These are phyloP conservation scores for Endoconidiophora polonica DNA, from an alignment of 2,329 filamentous ascomycete genomes.

Conservation along the genomic window DNA sequence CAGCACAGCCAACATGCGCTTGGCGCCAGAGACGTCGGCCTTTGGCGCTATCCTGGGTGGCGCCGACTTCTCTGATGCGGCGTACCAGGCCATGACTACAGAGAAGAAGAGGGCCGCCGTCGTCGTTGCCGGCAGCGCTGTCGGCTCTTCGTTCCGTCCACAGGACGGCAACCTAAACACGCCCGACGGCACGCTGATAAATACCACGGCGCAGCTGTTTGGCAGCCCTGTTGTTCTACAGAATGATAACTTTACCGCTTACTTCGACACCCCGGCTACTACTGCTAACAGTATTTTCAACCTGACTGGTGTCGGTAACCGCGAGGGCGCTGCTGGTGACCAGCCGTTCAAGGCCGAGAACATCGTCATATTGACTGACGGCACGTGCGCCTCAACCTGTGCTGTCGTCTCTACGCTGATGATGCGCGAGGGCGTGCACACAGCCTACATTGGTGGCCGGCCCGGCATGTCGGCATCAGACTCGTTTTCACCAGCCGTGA, in stretches of 20 bases:
- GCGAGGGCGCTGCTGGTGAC: constrained; percentile 25
- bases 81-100: constrained; percentile 19
- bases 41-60: constrained; percentile 23
- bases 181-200: constrained; percentile 21
- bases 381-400: constrained; percentile 16
- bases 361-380: constrained; percentile 16
- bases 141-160: constrained; percentile 28
- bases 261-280: constrained; percentile 27
- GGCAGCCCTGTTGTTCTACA: constrained; percentile 20
- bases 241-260: constrained; percentile 32
- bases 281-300: constrained; percentile 21
- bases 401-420: constrained; percentile 27
- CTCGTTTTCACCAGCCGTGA: constrained; percentile 19
- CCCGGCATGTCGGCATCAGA: constrained; percentile 18
- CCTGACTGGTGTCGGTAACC: constrained; percentile 26
- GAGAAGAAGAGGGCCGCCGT: constrained; percentile 27
- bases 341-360: constrained; percentile 14
- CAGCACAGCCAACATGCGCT: constrained; percentile 33
- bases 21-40: constrained; percentile 29
- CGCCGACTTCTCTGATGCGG: constrained; percentile 16
- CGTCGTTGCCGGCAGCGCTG: constrained; percentile 28
- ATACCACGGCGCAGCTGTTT: constrained; percentile 19
- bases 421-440: constrained; percentile 20
- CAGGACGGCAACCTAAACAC: constrained; percentile 29
- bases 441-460: constrained; percentile 42